Percentiles rank a stretch among this genome's conserved stretches.
Conservation (phyloP, 2,329 filamentous ascomycete species). For the Colletotrichum liriopes region DNA sequence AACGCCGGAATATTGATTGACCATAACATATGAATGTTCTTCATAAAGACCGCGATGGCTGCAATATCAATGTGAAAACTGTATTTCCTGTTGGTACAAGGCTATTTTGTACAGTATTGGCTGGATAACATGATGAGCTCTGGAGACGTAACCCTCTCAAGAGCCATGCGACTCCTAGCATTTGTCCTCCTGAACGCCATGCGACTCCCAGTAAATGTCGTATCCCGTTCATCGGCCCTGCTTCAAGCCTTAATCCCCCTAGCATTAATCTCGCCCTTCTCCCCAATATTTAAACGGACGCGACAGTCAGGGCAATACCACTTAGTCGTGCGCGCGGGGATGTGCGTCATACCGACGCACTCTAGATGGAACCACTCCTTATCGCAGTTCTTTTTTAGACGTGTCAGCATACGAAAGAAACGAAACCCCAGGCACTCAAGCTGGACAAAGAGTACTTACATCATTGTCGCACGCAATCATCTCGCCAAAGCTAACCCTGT, state of each 20-base stretch:
- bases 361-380: slow-evolving; percentile 89
- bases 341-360: slow-evolving; percentile 79
- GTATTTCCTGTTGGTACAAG: slow-evolving; percentile 5
- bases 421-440: not conserved
- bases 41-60: not conserved
- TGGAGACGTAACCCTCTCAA: not conserved
- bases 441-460: slow-evolving; percentile 65
- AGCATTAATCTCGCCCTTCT: slow-evolving; percentile 75
- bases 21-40: not conserved
- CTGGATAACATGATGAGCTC: not conserved
- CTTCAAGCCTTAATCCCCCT: slow-evolving; percentile 65
- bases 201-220: not conserved
- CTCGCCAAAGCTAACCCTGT: slow-evolving; percentile 83
- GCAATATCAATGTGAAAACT: not conserved
- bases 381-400: slow-evolving; percentile 73
- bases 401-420: slow-evolving; percentile 42
- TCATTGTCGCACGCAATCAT: slow-evolving; percentile 91
- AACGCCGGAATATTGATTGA: not conserved
- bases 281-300: slow-evolving; percentile 73
- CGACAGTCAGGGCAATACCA: slow-evolving; percentile 90
- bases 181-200: slow-evolving; percentile 6
- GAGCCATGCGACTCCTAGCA: not conserved
- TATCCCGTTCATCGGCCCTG: not conserved
- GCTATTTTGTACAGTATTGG: not conserved
- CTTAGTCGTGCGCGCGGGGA: slow-evolving; percentile 81